Percentiles rank a stretch among this genome's conserved stretches.
Conservation (phyloP, 2,329 filamentous ascomycete genomes). For the Monilinia laxa region DNA sequence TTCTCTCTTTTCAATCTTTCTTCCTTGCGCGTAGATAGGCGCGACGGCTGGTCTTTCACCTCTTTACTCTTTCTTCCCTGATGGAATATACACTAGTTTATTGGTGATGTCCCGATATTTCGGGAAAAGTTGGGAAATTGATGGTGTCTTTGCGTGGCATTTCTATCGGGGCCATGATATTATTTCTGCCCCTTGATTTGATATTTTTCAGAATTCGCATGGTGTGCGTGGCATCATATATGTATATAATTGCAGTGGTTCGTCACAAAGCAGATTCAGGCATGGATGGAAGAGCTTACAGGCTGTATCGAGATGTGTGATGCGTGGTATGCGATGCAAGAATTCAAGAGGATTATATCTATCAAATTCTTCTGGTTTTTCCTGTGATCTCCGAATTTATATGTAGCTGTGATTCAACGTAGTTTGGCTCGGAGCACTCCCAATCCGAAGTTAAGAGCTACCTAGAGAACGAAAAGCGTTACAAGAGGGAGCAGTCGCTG, state of each 20-base stretch:
- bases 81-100: background rate
- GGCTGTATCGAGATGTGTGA: constrained; percentile 4
- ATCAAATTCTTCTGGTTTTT: background rate
- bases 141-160: background rate
- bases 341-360: constrained; percentile 4
- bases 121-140: constrained; percentile 4
- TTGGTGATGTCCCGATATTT: background rate
- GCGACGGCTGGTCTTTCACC: constrained; percentile 2
- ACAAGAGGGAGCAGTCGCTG: too few species aligned
- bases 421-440: background rate
- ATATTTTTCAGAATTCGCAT: background rate
- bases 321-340: background rate
- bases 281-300: background rate
- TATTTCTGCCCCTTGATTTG: background rate
- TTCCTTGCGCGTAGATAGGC: constrained; percentile 13
- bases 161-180: background rate
- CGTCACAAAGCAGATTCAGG: constrained; percentile 4
- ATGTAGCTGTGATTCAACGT: background rate
- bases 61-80: constrained; percentile 7
- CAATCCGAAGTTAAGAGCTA: too few species aligned
- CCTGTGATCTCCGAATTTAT: background rate
- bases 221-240: constrained; percentile 2
- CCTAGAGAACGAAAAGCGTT: too few species aligned
- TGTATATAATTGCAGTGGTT: constrained; percentile 15
- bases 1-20: background rate